Base-by-base conservation (phyloP, 768 basidiomycete genomes). In the Boletus reticulatus region DNA sequence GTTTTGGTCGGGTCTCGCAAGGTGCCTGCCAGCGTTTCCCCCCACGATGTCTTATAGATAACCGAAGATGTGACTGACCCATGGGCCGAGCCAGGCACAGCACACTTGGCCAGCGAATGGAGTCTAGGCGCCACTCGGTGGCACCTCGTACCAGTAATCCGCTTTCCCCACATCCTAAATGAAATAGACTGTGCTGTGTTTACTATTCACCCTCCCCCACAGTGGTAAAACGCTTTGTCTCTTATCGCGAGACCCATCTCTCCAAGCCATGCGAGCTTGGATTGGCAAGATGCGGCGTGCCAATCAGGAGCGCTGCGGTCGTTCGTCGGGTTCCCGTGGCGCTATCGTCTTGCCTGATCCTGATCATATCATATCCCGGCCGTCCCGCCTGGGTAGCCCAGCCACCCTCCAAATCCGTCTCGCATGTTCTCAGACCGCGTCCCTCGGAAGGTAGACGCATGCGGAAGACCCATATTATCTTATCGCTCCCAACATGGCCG, bases 391-490 rank as follows among this genome's bases (percentile, higher is more conserved):
- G 3, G 27, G 27, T 9, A 38, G 34, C 19, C 34, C 48, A 38
- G 13, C 13, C 34, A 6, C 2, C 13, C 10, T 29, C 51, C 42
- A 29, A 45, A 51, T 49, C 36, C 22, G 57, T 56, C 57, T 19
- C 2, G 41, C 13, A 12, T 52, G 31, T 55, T 55, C 48, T 51
- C 53, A 24, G 20, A 34, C 64, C 59, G 67, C 29, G 38, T 43
- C 29, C 38, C 27, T 53, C 66, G 66, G 66, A 43, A 36, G 20
- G 27, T 34, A 48, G n/a, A 24, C 50, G 22, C 44, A 50, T 50
- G 52, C 17, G 36, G 31, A 39, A 37, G 14, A 10, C 20, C 54
- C 39, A 43, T 38, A 49, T 57, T 44, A 66, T 67, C 62, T 66
- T 66, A 66, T 68, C 52, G 44, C 44, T 1, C 43, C 62, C 14